Evolutionary conservation across 192 early-diverging fungal species (phyloP).

Genomic region (Podila horticola): DNA sequence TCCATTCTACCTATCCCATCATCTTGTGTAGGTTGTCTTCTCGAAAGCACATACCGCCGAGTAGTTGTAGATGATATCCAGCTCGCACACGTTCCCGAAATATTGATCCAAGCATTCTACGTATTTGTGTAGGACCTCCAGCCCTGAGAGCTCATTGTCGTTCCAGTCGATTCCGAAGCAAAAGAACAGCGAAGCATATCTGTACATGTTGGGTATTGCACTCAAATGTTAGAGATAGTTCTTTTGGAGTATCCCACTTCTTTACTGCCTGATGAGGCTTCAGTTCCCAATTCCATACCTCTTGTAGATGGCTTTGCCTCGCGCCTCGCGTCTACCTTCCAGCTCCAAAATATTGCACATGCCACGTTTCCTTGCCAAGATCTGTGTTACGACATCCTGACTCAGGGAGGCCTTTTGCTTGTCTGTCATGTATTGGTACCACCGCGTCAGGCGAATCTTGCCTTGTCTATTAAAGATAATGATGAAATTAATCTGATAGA

Average conservation of each 20-base stretch:
- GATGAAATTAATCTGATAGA: constrained; percentile 58
- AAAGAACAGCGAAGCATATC: constrained; percentile 65
- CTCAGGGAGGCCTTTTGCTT: constrained; percentile 56
- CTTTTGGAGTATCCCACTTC: neutral
- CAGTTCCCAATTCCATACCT: constrained; percentile 20
- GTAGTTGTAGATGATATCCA: constrained; percentile 66
- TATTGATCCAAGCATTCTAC: constrained; percentile 65
- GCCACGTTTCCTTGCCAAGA: constrained; percentile 58
- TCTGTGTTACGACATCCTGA: constrained; percentile 56
- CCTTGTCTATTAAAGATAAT: constrained; percentile 65
- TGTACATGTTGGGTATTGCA: constrained; percentile 6
- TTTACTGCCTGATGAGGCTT: too few species aligned
- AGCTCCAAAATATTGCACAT: constrained; percentile 65
- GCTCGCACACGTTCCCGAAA: constrained; percentile 66
- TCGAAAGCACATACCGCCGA: constrained; percentile 44
- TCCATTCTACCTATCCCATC: neutral
- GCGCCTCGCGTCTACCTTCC: constrained; percentile 54
- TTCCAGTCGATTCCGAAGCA: constrained; percentile 60
- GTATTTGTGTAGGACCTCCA: constrained; percentile 64
- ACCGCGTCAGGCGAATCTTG: constrained; percentile 62
- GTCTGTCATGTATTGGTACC: constrained; percentile 55
- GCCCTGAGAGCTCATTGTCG: constrained; percentile 61
- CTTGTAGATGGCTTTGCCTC: constrained; percentile 60
- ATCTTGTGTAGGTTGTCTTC: neutral
- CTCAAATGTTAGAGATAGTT: neutral